A percentile compares a stretch with the other conserved stretches of the same genome.
phyloP scores from a whole-genome alignment of 345 rosid genomes.

The Nephelium lappaceum region DNA sequence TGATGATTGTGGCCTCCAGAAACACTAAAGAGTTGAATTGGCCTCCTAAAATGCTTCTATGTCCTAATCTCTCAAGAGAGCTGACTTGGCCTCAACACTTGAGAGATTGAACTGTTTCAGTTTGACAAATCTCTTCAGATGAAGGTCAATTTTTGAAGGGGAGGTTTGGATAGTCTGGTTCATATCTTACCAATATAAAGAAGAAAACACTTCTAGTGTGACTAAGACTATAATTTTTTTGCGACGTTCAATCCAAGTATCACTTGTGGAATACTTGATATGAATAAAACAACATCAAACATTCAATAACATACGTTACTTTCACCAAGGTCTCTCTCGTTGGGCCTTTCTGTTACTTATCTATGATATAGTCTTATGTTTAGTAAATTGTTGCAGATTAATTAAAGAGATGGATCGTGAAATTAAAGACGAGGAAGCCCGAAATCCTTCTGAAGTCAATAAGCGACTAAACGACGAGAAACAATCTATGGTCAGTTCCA shows the following conservation, averaged over 20 bases:
- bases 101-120: not conserved
- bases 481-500: slow-evolving; percentile 83
- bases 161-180: not conserved
- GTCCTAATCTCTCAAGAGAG: not conserved
- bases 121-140: not conserved
- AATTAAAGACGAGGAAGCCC: slow-evolving; percentile 79
- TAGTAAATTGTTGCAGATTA: slow-evolving; percentile 52
- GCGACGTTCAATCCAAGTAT: not conserved
- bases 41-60: not conserved
- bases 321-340: not conserved
- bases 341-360: not conserved
- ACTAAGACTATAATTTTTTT: not conserved
- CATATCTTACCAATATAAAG: not conserved
- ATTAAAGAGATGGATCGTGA: slow-evolving; percentile 92
- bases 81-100: not conserved
- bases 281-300: not conserved
- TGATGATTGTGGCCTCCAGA: slow-evolving; percentile 4
- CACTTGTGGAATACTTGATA: not conserved
- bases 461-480: slow-evolving; percentile 94
- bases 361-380: not conserved
- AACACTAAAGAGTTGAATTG: not conserved
- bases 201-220: not conserved
- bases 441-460: slow-evolving; percentile 76
- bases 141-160: not conserved
- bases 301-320: not conserved